Percentiles rank a stretch among this genome's conserved stretches.
phyloP scores from a whole-genome alignment of 2,329 filamentous ascomycete species.

The Akanthomyces uredinophilus region DNA sequence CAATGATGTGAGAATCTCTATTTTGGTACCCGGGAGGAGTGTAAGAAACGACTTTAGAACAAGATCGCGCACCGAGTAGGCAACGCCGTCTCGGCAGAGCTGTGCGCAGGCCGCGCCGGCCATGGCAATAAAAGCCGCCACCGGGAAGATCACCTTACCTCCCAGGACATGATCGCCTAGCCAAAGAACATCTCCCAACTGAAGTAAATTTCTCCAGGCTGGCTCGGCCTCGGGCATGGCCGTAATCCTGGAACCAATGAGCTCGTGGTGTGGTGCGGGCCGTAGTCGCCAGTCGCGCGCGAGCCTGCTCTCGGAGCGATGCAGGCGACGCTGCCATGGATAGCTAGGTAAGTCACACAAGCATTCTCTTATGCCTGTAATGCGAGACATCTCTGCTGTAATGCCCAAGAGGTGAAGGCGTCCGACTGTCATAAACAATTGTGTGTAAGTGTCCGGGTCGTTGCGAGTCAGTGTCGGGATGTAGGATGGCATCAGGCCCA shows the following conservation, averaged over 20 bases:
- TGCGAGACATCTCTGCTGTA: too few relatives aligned
- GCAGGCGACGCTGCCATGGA: not conserved
- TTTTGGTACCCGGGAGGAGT: not conserved
- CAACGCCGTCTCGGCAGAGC: too few relatives aligned
- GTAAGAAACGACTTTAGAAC: not conserved
- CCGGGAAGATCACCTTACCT: not conserved
- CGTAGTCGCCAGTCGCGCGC: not conserved
- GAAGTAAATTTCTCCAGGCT: not conserved
- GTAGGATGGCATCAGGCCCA: not conserved
- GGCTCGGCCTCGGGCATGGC: not conserved
- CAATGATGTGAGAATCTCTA: not conserved
- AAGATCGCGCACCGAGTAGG: not conserved
- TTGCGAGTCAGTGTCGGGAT: not conserved
- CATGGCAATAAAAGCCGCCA: not conserved
- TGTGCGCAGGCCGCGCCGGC: too few relatives aligned
- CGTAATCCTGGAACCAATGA: not conserved
- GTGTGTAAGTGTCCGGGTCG: not conserved
- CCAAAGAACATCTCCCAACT: not conserved
- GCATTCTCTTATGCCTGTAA: too few relatives aligned
- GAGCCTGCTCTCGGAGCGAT: not conserved
- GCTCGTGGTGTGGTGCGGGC: not conserved
- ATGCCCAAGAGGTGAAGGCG: not conserved
- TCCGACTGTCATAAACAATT: not conserved
- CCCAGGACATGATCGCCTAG: not conserved
- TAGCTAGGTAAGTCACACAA: too few relatives aligned